Evolutionary conservation across 192 early-diverging fungal genomes (phyloP).

Genomic region (Powellomyces hirtus): DNA sequence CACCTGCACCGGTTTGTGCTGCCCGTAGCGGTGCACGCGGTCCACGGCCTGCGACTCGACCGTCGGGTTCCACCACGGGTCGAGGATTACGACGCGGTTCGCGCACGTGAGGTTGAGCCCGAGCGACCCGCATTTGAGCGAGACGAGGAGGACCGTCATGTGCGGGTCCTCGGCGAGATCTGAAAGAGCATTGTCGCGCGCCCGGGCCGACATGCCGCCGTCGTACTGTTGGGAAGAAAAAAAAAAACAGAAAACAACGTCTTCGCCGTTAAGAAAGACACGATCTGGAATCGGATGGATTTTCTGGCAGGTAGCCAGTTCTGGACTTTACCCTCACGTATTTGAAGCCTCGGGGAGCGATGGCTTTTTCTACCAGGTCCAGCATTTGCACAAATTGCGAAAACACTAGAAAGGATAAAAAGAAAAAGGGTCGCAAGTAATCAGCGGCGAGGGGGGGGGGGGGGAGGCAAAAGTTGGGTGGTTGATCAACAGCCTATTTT

Average conservation of each 20-base stretch:
- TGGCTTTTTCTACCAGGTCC: conserved; percentile 29
- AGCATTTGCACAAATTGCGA: conserved; percentile 43
- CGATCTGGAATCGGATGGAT: too few species aligned
- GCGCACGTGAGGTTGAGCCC: conserved; percentile 69
- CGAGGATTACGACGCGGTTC: conserved; percentile 72
- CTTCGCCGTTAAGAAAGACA: too few species aligned
- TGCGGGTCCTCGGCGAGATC: conserved; percentile 8
- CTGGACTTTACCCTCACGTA: conserved; percentile 5
- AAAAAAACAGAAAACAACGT: too few species aligned
- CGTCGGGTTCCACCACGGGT: conserved; percentile 80
- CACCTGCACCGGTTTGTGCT: conserved; percentile 57
- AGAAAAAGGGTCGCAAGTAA: not conserved
- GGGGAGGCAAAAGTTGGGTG: too few species aligned
- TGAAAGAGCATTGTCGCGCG: conserved; percentile 15
- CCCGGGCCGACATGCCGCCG: conserved; percentile 7
- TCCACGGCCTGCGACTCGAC: conserved; percentile 71
- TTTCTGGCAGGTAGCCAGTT: too few species aligned
- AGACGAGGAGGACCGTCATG: conserved; percentile 56
- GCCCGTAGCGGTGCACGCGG: conserved; percentile 70
- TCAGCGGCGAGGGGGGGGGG: not conserved
- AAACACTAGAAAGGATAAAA: conserved; percentile 24
- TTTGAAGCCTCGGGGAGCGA: conserved; percentile 11
- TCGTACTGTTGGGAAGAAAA: conserved; percentile 10
- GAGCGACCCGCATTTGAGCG: conserved; percentile 64
- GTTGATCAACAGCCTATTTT: not conserved